Base-by-base conservation (phyloP, 1,284 basidiomycete genomes). In the Schizopora paradoxa region DNA sequence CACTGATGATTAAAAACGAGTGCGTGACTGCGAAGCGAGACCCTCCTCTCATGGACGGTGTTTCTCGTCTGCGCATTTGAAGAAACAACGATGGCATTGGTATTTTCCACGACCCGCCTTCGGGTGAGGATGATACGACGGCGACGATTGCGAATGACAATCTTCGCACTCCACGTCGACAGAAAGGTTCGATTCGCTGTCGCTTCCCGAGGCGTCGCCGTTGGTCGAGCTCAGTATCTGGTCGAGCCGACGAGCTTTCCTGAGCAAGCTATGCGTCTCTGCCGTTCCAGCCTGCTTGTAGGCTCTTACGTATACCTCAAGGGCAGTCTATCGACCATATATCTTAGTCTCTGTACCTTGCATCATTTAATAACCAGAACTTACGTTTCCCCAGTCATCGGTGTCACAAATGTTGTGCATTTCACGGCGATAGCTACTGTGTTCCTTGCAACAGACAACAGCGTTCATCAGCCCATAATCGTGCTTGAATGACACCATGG, bases 191-290 rank as follows among this genome's bases (percentile, higher is more conserved):
- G 27, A 34, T 22, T 29, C 13, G 43, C 41, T 29, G 45, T 36
- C n/a, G 47, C 37, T 28, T 43, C 34, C 16, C 33, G 45, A 23
- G 6, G 46, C 37, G 14, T 49, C 48, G 51, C 46, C 34, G 45
- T 52, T 40, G 51, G 52, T 6, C 18, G 53, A 32, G 41, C 61
- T 56, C 47, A 90, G 67, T 39, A 87, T 71, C 21, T 69, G 67
- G 61, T 94, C 91, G 14, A 94, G 72, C 7, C 89, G 78, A 23
- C 77, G 78, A 6, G 91, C 91, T 64, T 94, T 93, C 47, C 91
- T 84, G 31, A 94, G 73, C 8, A 93, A 73, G 1, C 80, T 86
- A 60, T 93, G 90, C 2, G 86, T 78, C 56, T 86, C 77, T 5
- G 74, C 70, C 5, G 79, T 65, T 0, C 73, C 69, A 1, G 86